phyloP scores from a whole-genome alignment of 2,329 filamentous ascomycete species.

The Verticillium klebahnii region DNA sequence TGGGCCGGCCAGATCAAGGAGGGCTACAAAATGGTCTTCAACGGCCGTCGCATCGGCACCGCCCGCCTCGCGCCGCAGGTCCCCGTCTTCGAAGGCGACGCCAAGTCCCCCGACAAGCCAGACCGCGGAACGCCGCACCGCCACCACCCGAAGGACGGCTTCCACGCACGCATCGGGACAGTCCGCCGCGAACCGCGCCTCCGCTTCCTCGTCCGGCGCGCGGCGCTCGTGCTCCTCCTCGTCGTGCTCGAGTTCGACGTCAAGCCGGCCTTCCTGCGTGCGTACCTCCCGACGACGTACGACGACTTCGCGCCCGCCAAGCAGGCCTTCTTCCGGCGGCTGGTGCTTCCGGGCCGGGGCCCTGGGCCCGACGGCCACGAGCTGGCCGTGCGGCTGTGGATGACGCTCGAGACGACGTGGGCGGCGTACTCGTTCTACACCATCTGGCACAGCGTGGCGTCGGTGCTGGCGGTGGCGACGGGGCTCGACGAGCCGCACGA shows the following conservation, averaged over 20 bases:
- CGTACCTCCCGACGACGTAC: background rate
- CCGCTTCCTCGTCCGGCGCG: background rate
- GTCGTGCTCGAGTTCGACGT: background rate
- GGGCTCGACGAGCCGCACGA: slow-evolving; percentile 11
- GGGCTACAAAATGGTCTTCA: slow-evolving; percentile 2
- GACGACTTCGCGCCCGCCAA: background rate
- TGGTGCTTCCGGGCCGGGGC: background rate
- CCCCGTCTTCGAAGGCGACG: background rate
- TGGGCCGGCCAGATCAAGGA: background rate
- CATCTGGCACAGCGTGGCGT: background rate
- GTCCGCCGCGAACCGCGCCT: background rate
- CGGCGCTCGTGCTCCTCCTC: background rate
- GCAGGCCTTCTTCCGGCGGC: slow-evolving; percentile 4
- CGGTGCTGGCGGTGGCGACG: background rate
- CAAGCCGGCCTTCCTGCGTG: background rate
- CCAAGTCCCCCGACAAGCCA: background rate
- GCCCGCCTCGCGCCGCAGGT: background rate
- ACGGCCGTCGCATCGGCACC: slow-evolving; percentile 3
- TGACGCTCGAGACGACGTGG: slow-evolving; percentile 7
- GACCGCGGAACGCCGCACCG: background rate
- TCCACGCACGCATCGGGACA: background rate
- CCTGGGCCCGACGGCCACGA: background rate
- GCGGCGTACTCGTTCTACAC: slow-evolving; percentile 9
- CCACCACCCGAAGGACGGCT: background rate
- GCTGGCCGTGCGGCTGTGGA: slow-evolving; percentile 1